These are phyloP conservation scores for Antarctomyces pellizariae DNA, from an alignment of 495 filamentous ascomycete species.

Conservation along the genomic window DNA sequence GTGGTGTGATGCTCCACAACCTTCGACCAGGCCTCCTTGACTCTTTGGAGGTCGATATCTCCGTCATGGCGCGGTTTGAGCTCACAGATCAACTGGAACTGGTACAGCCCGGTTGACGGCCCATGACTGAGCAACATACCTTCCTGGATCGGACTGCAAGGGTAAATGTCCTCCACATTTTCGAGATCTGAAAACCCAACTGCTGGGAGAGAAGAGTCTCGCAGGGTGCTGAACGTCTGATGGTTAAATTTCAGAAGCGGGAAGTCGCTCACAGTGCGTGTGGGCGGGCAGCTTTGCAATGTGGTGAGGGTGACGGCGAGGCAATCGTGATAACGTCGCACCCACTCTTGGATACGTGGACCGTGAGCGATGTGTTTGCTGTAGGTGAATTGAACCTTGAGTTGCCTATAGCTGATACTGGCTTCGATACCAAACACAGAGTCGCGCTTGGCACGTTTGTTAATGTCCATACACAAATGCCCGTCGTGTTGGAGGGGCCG, in stretches of 20 bases:
- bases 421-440: slow-evolving; percentile 42
- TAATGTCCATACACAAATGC: slow-evolving; percentile 31
- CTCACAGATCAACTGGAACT: slow-evolving; percentile 36
- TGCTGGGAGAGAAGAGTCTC: slow-evolving; percentile 20
- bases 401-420: slow-evolving; percentile 31
- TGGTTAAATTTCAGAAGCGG: slow-evolving; percentile 39
- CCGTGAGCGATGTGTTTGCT: slow-evolving; percentile 35
- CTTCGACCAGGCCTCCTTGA: slow-evolving; percentile 2
- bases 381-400: slow-evolving; percentile 41
- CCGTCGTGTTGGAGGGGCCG: slow-evolving; percentile 24
- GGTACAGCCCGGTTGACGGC: slow-evolving; percentile 31
- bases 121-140: slow-evolving; percentile 38
- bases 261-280: slow-evolving; percentile 34
- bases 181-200: slow-evolving; percentile 20
- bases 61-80: too few relatives aligned
- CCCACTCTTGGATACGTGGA: slow-evolving; percentile 31
- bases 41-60: neutral
- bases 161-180: slow-evolving; percentile 37
- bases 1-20: slow-evolving; percentile 4
- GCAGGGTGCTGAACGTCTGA: slow-evolving; percentile 25
- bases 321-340: slow-evolving; percentile 30
- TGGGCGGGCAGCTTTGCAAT: slow-evolving; percentile 23
- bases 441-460: slow-evolving; percentile 29
- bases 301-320: slow-evolving; percentile 25
- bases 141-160: slow-evolving; percentile 43